Percentiles rank a stretch among this genome's conserved stretches.
Conservation (phyloP, 148 eudicot species). For the Diospyros lotus region DNA sequence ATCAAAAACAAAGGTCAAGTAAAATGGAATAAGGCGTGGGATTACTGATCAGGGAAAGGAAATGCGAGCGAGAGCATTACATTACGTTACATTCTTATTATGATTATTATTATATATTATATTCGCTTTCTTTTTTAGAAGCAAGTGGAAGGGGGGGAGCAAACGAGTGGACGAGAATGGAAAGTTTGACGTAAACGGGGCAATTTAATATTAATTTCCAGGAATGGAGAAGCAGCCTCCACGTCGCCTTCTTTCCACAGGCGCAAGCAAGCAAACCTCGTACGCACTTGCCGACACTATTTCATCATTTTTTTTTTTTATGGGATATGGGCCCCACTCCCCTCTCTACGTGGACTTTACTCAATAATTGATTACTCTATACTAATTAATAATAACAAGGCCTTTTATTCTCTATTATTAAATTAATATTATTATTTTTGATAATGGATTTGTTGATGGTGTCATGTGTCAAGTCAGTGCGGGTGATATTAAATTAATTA, state of each 20-base stretch:
- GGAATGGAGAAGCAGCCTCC: constrained; percentile 13
- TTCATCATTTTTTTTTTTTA: not conserved
- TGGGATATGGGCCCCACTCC: too few species aligned
- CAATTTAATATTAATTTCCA: not conserved
- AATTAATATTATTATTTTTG: too few species aligned
- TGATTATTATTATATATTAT: not conserved
- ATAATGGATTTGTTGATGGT: too few species aligned
- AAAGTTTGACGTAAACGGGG: not conserved
- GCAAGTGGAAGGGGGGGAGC: not conserved
- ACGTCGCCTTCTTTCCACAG: not conserved
- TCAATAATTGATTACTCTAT: not conserved
- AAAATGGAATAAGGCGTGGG: too few species aligned
- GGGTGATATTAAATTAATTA: too few species aligned
- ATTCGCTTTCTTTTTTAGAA: not conserved
- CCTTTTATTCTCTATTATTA: too few species aligned
- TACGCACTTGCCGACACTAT: constrained; percentile 18
- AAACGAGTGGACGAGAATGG: not conserved
- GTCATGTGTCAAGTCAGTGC: too few species aligned
- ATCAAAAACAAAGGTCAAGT: too few species aligned
- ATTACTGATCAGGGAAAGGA: too few species aligned
- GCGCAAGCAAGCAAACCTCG: constrained; percentile 19
- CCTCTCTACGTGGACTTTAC: not conserved
- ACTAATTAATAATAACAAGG: not conserved
- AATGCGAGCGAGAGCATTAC: too few species aligned
- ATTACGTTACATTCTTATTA: too few species aligned